A percentile compares a stretch with the other conserved stretches of the same genome.
These are phyloP conservation scores for Arabis hirsuta DNA, from an alignment of 345 rosid species.

Conservation along the genomic window DNA sequence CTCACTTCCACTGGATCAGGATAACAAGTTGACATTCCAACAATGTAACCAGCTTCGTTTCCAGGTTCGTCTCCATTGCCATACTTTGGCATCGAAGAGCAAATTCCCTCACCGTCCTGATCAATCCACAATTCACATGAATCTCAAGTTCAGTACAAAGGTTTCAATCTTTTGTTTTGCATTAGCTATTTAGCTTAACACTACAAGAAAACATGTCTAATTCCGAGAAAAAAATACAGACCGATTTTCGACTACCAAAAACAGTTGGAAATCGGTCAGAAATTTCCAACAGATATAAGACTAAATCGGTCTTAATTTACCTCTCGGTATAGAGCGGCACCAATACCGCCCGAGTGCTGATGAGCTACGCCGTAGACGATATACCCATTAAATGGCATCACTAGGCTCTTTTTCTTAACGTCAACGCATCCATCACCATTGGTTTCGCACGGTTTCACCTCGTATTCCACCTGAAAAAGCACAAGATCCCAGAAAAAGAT, in stretches of 20 bases:
- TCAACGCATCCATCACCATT: constrained; percentile 49
- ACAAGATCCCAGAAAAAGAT: not conserved
- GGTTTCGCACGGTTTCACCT: constrained; percentile 56
- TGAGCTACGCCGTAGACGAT: constrained; percentile 84
- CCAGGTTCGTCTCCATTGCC: constrained; percentile 82
- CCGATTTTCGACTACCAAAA: too few relatives aligned
- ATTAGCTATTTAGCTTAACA: not conserved
- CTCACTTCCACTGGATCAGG: constrained; percentile 65
- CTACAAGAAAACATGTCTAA: too few relatives aligned
- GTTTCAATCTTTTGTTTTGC: constrained; percentile 11
- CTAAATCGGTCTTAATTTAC: constrained; percentile 41
- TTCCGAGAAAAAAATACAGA: too few relatives aligned
- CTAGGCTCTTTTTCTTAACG: constrained; percentile 53
- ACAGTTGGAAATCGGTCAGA: too few relatives aligned
- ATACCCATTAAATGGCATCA: constrained; percentile 72
- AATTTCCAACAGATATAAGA: too few relatives aligned
- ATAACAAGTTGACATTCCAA: constrained; percentile 93
- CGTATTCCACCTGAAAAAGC: constrained; percentile 63
- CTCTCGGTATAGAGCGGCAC: constrained; percentile 76
- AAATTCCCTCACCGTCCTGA: constrained; percentile 68
- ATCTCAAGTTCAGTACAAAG: not conserved
- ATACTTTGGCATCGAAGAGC: constrained; percentile 62
- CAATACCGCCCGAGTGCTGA: constrained; percentile 75
- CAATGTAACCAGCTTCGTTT: constrained; percentile 84
- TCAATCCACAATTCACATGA: constrained; percentile 22